Evolutionary conservation across 148 eudicot species (phyloP).

Genomic region (Chenopodium formosanum): DNA sequence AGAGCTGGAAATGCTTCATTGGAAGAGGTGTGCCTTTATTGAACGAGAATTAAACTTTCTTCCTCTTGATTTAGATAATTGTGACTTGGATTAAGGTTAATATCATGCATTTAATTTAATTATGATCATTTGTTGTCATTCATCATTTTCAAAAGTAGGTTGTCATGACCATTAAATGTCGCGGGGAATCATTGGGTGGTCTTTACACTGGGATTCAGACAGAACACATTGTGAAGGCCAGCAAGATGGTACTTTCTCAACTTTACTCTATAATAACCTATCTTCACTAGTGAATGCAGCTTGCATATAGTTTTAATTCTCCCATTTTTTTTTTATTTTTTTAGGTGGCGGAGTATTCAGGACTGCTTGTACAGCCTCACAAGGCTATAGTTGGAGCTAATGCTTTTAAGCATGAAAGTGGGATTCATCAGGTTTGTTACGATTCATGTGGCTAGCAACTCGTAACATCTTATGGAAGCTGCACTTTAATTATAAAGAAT

Average conservation of each 20-base stretch:
- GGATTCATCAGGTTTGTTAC: conserved; percentile 44
- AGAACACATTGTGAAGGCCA: conserved; percentile 43
- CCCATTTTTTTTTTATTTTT: background rate
- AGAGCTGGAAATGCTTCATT: conserved; percentile 97
- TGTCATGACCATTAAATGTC: conserved; percentile 60
- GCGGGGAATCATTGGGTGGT: conserved; percentile 42
- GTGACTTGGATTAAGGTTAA: background rate
- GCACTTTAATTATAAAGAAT: background rate
- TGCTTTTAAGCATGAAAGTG: conserved; percentile 62
- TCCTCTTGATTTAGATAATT: background rate
- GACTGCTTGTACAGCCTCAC: conserved; percentile 48
- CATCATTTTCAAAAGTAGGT: conserved; percentile 36
- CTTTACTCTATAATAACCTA: background rate
- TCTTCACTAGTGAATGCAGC: background rate
- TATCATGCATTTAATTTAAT: background rate
- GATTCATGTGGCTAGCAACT: background rate
- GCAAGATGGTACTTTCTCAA: conserved; percentile 43
- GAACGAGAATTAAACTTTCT: background rate
- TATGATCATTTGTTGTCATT: conserved; percentile 2
- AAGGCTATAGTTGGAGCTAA: conserved; percentile 68
- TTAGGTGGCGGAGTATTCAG: conserved; percentile 50
- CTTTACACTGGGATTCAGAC: conserved; percentile 45
- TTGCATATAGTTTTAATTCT: background rate
- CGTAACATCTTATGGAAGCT: background rate
- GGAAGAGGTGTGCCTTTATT: conserved; percentile 70